A percentile compares a stretch with the other conserved stretches of the same genome.
These are phyloP conservation scores for Pyracantha coccinea DNA, from an alignment of 331 rosid species.

Conservation along the genomic window DNA sequence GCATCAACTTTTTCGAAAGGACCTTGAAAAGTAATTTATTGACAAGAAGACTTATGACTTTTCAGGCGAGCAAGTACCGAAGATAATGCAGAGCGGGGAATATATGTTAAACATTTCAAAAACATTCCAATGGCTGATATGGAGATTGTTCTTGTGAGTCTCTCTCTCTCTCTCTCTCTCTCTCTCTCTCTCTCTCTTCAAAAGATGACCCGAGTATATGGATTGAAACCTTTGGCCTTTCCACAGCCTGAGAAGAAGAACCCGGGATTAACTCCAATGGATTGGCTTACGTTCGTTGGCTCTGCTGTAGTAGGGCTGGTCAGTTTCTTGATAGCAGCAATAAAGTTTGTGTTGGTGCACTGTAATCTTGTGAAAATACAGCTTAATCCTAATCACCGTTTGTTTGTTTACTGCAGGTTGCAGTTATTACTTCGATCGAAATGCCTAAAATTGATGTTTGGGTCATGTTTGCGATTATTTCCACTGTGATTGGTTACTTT, in stretches of 20 bases:
- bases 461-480: slow-evolving; percentile 74
- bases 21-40: too few species aligned
- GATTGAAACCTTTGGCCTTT: slow-evolving; percentile 11
- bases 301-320: slow-evolving; percentile 96
- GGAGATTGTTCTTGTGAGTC: slow-evolving; percentile 97
- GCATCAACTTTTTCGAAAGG: background rate
- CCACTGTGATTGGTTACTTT: slow-evolving; percentile 75
- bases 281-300: slow-evolving; percentile 85
- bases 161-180: background rate
- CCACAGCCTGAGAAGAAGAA: slow-evolving; percentile 92
- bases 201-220: background rate
- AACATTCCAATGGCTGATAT: slow-evolving; percentile 97
- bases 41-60: slow-evolving; percentile 2
- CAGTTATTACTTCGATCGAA: slow-evolving; percentile 72
- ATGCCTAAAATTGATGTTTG: slow-evolving; percentile 75
- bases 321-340: slow-evolving; percentile 21
- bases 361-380: background rate
- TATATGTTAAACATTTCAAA: slow-evolving; percentile 88
- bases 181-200: slow-evolving; percentile 8
- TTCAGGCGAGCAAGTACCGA: slow-evolving; percentile 57
- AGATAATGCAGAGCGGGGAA: slow-evolving; percentile 53
- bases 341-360: background rate
- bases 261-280: slow-evolving; percentile 99
- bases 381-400: background rate
- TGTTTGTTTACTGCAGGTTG: slow-evolving; percentile 43